A percentile compares a stretch with the other conserved stretches of the same genome.
phyloP scores from a whole-genome alignment of 2,329 filamentous ascomycete genomes.

The Erysiphe neolycopersici region DNA sequence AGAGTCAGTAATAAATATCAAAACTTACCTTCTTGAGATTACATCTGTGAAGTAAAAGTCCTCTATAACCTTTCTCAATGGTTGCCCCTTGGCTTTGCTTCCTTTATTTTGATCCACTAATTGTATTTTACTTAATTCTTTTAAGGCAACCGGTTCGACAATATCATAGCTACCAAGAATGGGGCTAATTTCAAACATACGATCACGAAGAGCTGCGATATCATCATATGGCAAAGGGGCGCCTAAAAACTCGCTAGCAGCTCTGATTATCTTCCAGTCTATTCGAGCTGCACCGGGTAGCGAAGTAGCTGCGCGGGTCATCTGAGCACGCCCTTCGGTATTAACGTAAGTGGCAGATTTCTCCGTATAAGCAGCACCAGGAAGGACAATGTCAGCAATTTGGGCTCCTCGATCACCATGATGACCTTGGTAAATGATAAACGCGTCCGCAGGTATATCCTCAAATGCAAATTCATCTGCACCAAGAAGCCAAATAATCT shows the following conservation, averaged over 20 bases:
- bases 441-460: slow-evolving; percentile 85
- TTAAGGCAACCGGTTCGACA: slow-evolving; percentile 53
- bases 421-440: slow-evolving; percentile 94
- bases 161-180: slow-evolving; percentile 74
- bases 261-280: slow-evolving; percentile 98
- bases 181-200: slow-evolving; percentile 87
- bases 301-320: slow-evolving; percentile 71
- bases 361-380: slow-evolving; percentile 88
- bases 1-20: background rate
- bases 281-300: slow-evolving; percentile 74
- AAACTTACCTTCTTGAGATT: slow-evolving; percentile 68
- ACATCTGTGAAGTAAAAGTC: slow-evolving; percentile 98
- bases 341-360: slow-evolving; percentile 93
- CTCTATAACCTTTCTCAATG: slow-evolving; percentile 65
- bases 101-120: slow-evolving; percentile 93
- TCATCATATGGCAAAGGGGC: slow-evolving; percentile 79
- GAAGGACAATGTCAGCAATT: slow-evolving; percentile 79
- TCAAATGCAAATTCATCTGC: slow-evolving; percentile 69
- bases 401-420: slow-evolving; percentile 86
- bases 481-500: slow-evolving; percentile 90
- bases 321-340: slow-evolving; percentile 88
- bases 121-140: slow-evolving; percentile 68
- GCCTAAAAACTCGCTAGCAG: slow-evolving; percentile 72
- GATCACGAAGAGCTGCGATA: slow-evolving; percentile 63
- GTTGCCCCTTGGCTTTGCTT: slow-evolving; percentile 38